phyloP scores from a whole-genome alignment of 2,329 filamentous ascomycete species.

The Bipolaris cookei region DNA sequence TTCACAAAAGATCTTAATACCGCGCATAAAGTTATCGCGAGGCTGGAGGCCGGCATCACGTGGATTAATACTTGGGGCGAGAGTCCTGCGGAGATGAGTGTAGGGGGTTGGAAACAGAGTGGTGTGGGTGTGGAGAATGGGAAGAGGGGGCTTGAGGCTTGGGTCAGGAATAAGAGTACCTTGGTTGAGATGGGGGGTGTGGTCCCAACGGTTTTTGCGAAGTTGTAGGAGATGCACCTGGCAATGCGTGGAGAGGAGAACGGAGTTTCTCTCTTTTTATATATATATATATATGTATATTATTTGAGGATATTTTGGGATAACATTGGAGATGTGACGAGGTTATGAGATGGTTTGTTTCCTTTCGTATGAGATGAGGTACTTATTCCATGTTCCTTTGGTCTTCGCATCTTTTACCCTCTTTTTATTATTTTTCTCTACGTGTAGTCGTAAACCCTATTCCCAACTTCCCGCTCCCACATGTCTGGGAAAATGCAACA shows the following conservation, averaged over 20 bases:
- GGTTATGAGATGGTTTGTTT: no score
- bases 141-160: constrained; percentile 76
- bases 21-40: constrained; percentile 73
- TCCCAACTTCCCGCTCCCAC: no score
- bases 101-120: constrained; percentile 91
- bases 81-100: constrained; percentile 87
- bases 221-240: constrained; percentile 31
- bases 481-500: no score
- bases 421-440: no score
- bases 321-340: no score
- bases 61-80: constrained; percentile 97
- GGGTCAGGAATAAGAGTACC: constrained; percentile 87
- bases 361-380: no score
- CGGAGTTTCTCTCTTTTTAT: background rate
- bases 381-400: no score
- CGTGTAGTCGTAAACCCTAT: no score
- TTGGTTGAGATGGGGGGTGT: constrained; percentile 78
- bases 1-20: constrained; percentile 77
- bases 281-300: background rate
- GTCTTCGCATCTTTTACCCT: no score
- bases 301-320: no score
- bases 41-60: constrained; percentile 82
- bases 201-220: constrained; percentile 71
- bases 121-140: constrained; percentile 90
- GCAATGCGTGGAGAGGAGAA: no score